Conservation (phyloP, 2,329 filamentous ascomycete genomes). For the Lecanosticta acicola region DNA sequence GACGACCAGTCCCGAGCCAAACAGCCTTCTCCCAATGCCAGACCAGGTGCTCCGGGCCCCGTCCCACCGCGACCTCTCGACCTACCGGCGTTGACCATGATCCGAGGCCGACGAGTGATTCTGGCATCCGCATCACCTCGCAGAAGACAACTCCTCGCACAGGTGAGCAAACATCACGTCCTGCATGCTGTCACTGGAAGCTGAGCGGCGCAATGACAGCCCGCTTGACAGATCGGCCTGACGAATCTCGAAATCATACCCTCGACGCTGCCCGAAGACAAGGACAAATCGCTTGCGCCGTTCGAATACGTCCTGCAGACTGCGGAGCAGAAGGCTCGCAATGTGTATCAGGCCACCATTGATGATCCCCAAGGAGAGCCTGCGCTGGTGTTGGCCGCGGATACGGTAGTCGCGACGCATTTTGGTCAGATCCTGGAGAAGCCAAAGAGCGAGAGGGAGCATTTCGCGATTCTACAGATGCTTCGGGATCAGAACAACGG, state of each 20-base stretch:
- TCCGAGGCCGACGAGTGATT: constrained; percentile 75
- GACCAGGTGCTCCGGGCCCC: constrained; percentile 24
- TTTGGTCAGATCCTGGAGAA: constrained; percentile 83
- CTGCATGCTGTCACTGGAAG: constrained; percentile 5
- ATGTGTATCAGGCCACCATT: constrained; percentile 61
- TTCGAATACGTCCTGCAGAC: constrained; percentile 90
- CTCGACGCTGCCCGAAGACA: constrained; percentile 76
- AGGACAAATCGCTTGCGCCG: constrained; percentile 72
- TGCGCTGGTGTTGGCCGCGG: constrained; percentile 18
- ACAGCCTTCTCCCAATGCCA: constrained; percentile 13
- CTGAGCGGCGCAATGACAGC: constrained; percentile 24
- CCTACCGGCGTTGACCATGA: constrained; percentile 69
- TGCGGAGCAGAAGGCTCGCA: constrained; percentile 73
- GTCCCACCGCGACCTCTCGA: constrained; percentile 62
- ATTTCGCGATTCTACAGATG: constrained; percentile 75
- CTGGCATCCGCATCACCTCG: constrained; percentile 87
- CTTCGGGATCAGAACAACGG: constrained; percentile 63
- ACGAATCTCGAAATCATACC: constrained; percentile 77
- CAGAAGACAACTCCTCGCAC: constrained; percentile 71
- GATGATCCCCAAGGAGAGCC: constrained; percentile 51
- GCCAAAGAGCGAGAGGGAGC: constrained; percentile 72
- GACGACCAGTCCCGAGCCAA: constrained; percentile 20
- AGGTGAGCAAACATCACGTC: constrained; percentile 42
- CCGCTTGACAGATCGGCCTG: constrained; percentile 61
- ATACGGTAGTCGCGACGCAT: constrained; percentile 64